A percentile compares a stretch with the other conserved stretches of the same genome.
These are phyloP conservation scores for Fagus sylvatica DNA, from an alignment of 306 rosid genomes.

Conservation along the genomic window DNA sequence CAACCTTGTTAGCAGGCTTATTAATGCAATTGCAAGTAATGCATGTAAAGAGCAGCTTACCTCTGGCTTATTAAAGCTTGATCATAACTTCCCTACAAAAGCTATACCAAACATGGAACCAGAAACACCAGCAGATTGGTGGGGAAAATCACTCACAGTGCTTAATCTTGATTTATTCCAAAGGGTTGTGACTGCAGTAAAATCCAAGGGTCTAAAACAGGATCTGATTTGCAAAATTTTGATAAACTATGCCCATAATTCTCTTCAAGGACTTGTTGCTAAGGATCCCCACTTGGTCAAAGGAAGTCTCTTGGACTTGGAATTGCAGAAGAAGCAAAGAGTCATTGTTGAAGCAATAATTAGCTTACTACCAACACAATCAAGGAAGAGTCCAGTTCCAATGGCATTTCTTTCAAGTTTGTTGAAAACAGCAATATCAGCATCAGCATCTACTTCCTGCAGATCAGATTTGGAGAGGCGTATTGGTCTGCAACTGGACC, in stretches of 20 bases:
- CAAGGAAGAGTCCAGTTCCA: constrained; percentile 88
- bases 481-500: constrained; percentile 91
- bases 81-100: constrained; percentile 70
- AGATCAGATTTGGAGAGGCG: constrained; percentile 89
- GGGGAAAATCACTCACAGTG: constrained; percentile 76
- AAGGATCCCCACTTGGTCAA: constrained; percentile 59
- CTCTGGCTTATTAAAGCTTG: constrained; percentile 78
- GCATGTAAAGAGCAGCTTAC: constrained; percentile 96
- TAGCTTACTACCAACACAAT: constrained; percentile 78
- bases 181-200: constrained; percentile 72
- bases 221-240: constrained; percentile 88
- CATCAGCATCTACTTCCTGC: constrained; percentile 75
- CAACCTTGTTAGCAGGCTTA: constrained; percentile 66
- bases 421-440: constrained; percentile 81
- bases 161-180: constrained; percentile 83
- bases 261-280: constrained; percentile 72
- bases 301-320: constrained; percentile 63
- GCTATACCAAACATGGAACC: constrained; percentile 51
- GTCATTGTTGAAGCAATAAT: constrained; percentile 81
- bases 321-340: constrained; percentile 81
- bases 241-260: constrained; percentile 79
- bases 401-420: constrained; percentile 95
- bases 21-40: constrained; percentile 78
- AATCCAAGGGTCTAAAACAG: constrained; percentile 90
- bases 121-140: constrained; percentile 94